Base-by-base conservation (phyloP, 164 flowering plant species). In the Brasenia schreberi region DNA sequence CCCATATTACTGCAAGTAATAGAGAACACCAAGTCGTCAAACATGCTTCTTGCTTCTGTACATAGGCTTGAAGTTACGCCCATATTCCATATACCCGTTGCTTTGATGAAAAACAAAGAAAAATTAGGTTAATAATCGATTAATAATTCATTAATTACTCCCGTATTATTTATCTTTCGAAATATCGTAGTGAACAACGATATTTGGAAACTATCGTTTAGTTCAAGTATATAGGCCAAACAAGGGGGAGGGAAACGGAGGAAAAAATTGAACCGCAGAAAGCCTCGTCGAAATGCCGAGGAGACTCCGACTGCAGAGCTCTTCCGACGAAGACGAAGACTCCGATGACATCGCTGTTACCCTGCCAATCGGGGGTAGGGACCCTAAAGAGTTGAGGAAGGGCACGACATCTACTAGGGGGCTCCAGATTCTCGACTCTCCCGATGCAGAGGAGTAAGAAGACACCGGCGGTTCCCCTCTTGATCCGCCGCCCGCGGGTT, bases 271-370 rank as follows among this genome's bases (percentile, higher is more conserved):
- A 61, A 18, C 63, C 33, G 63, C 56, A 16, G 27, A 5, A 61
- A 18, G 27, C 19, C 63, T 61, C 18, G 4, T 18, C 0, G 33
- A 61, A 61, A 61, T 61, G 63, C n/a, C 63, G 85, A 68, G 62
- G 19, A 84, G 85, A 63, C 82, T 83, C 19, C 70, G 76, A 59
- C 65, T 85, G 17, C 68, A 19, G 71, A 65, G 18, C 64, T 85
- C 80, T 14, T 81, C 83, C 62, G 85, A 82, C 68, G 89, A 83
- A 65, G 86, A 79, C 14, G 83, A 80, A 11, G 77, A 71, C 9
- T 33, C 66, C 27, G 59, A 64, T 53, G 67, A 64, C 7, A 10
- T 64, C 19, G 45, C 7, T 10, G 18, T 12, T 0, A 44, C 14
- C 52, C 59, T 5, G 39, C 58, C 65, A 67, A 60, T 9, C 56